Evolutionary conservation across 1,284 basidiomycete genomes (phyloP).

Genomic region (Moesziomyces parantarcticus): DNA sequence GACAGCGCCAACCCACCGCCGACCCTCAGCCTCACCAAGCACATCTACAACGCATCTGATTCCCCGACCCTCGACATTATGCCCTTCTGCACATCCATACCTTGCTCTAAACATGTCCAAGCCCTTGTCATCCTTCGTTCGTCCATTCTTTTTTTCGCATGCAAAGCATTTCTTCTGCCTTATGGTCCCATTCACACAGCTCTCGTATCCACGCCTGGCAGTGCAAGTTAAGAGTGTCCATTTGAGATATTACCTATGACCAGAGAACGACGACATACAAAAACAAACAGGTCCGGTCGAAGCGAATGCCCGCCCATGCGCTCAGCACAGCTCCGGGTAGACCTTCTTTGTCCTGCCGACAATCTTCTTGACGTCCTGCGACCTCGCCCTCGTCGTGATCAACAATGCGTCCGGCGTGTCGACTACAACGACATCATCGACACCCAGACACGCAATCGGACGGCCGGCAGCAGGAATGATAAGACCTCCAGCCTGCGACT

Average conservation of each 20-base stretch:
- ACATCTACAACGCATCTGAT: not conserved
- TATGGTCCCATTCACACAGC: too few species aligned
- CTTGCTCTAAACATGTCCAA: not conserved
- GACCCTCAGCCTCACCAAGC: not conserved
- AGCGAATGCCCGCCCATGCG: too few species aligned
- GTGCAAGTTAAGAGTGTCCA: too few species aligned
- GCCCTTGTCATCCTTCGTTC: not conserved
- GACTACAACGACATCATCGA: slow-evolving; percentile 67
- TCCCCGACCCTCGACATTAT: not conserved
- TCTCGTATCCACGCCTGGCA: too few species aligned
- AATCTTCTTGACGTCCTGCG: slow-evolving; percentile 68
- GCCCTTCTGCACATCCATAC: not conserved
- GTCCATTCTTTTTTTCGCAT: slow-evolving; percentile 1
- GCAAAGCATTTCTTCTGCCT: not conserved
- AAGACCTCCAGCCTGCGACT: slow-evolving; percentile 64
- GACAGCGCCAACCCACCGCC: slow-evolving; percentile 13
- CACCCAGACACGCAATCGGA: slow-evolving; percentile 65
- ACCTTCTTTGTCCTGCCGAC: slow-evolving; percentile 63
- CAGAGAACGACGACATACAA: too few species aligned
- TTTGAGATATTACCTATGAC: too few species aligned
- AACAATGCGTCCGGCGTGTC: slow-evolving; percentile 66
- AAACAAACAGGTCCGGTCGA: too few species aligned
- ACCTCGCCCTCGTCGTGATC: slow-evolving; percentile 64
- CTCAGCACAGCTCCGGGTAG: slow-evolving; percentile 59
- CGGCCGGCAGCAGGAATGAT: slow-evolving; percentile 62